Evolutionary conservation across 208 protist species (phyloP).

Genomic region (Crithidia fasciculata): DNA sequence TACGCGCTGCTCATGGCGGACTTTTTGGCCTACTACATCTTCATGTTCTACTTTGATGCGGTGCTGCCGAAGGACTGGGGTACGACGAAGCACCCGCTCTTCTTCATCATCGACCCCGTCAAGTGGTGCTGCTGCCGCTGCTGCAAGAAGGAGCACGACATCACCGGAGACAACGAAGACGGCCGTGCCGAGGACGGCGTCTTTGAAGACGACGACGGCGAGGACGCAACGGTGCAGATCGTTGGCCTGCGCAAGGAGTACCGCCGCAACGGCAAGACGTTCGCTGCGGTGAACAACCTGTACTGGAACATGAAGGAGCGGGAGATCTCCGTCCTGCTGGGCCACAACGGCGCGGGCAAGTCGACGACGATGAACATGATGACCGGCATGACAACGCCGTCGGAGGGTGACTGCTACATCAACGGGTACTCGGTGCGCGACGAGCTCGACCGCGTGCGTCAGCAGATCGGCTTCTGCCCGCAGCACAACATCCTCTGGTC

Average conservation of each 20-base stretch:
- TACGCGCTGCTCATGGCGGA: slow-evolving; percentile 39
- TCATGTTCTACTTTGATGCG: slow-evolving; percentile 76
- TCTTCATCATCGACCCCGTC: slow-evolving; percentile 66
- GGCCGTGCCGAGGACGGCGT: slow-evolving; percentile 36
- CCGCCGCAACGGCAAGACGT: slow-evolving; percentile 46
- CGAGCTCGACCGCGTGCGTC: slow-evolving; percentile 53
- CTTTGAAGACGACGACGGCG: slow-evolving; percentile 26
- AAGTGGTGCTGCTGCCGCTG: slow-evolving; percentile 25
- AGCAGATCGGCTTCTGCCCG: slow-evolving; percentile 76
- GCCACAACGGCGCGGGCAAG: slow-evolving; percentile 86
- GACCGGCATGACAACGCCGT: slow-evolving; percentile 72
- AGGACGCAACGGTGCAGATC: slow-evolving; percentile 27
- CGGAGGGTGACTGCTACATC: slow-evolving; percentile 73
- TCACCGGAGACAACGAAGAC: slow-evolving; percentile 32
- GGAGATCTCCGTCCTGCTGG: slow-evolving; percentile 71
- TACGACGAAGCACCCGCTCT: slow-evolving; percentile 58
- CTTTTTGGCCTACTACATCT: slow-evolving; percentile 60
- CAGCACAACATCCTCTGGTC: slow-evolving; percentile 69
- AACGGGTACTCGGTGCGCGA: slow-evolving; percentile 62
- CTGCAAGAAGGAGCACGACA: slow-evolving; percentile 7
- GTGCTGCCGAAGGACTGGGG: slow-evolving; percentile 78
- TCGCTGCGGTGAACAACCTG: slow-evolving; percentile 79
- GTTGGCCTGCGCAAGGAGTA: slow-evolving; percentile 46
- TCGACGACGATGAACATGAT: slow-evolving; percentile 87
- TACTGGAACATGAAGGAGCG: slow-evolving; percentile 52